Evolutionary conservation across 2,329 filamentous ascomycete genomes (phyloP), one percentile per base, ranked within the genome.

Genomic region (Calonectria hongkongensis): DNA sequence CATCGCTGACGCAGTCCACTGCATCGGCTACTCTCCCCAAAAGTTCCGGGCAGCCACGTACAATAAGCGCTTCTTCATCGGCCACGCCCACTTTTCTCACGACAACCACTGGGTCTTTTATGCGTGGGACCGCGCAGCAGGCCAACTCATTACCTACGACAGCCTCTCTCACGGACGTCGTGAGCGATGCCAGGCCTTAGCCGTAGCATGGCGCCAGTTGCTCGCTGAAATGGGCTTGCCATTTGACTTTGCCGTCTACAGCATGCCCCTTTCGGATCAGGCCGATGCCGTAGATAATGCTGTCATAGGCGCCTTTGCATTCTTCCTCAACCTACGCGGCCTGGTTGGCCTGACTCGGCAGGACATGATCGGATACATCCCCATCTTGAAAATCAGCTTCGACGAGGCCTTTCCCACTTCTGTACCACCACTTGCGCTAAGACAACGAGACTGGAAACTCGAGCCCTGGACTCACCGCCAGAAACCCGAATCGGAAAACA

Each of bases 11-110:
- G 50, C 27, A 2, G 30, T 33, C 25, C 50, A 33, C 30, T 33
- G 28, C 16, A 54, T 54, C 16, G 50, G 50, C 12, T 54, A 54
- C 50, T 33, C 50, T 0, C 28, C 50, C 9, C 50, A 30, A 9
- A n/a, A 54, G 8, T 54, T 54, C 16, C 50, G 50, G 16, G 50
- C 18, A 9, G 27, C 28, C 2, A 54, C 16, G 2, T 33, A 54
- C 50, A 54, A 54, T 27, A 54, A 33, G 27, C 50, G 50, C 16
- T 54, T 54, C 27, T 54, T 54, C 28, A 21, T 54, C 12, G 50
- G 50, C 50, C 30, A 54, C n/a, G 16, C 28, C 7, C 50, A 54
- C 15, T 54, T 54, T 21, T n/a, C 27, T 6, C 18, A 27, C 15
- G 50, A 54, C 13, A 18, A 27, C 10, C 50, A 54, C n/a, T 54